Evolutionary conservation across 257 asterid genomes (phyloP), one percentile per base, ranked within the genome.

Genomic region (Gardenia jasminoides): DNA sequence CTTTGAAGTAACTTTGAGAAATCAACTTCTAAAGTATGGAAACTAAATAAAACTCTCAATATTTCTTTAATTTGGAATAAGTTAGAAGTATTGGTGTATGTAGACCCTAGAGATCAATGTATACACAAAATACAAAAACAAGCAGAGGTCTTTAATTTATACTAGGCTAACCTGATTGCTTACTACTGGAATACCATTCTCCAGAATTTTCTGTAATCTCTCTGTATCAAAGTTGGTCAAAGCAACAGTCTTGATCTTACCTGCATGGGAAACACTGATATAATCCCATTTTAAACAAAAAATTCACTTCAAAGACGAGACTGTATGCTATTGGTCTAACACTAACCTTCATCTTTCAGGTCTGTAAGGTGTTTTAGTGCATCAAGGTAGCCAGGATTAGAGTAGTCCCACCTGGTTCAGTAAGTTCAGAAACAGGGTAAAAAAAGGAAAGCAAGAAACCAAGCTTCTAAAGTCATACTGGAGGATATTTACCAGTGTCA

Each of bases 301-400:
- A 83, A 72, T 47, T 20, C 79, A 67, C 56, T 79, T 69, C 69
- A 44, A 11, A 28, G 20, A 64, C 64, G 46, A 74, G 66, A 74
- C 62, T 16, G 76, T 43, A 70, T 78, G 71, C 44, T 65, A 67
- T 43, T 70, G 74, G 67, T 74, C 72, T 74, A 50, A 83, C 72
- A 80, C 89, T 68, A 80, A 96, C 99, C 99, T 92, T 88, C 94
- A 76, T 88, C 98, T 84, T 96, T 96, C 84, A 96, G 89, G 86
- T 96, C 99, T 4, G 96, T 96, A 48, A 96, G 99, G 87, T 96
- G 97, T 77, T 93, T 93, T 59, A 96, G 94, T 52, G 99, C 99
- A 78, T 96, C 99, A 43, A 96, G 94, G 89, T 93, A 96, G 67
- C 98, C 99, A 79, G 86, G 33, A 86, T 96, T 93, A 78, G 97